Evolutionary conservation across 163 green algal species (phyloP).

Genomic region (Scenedesmus sp.): DNA sequence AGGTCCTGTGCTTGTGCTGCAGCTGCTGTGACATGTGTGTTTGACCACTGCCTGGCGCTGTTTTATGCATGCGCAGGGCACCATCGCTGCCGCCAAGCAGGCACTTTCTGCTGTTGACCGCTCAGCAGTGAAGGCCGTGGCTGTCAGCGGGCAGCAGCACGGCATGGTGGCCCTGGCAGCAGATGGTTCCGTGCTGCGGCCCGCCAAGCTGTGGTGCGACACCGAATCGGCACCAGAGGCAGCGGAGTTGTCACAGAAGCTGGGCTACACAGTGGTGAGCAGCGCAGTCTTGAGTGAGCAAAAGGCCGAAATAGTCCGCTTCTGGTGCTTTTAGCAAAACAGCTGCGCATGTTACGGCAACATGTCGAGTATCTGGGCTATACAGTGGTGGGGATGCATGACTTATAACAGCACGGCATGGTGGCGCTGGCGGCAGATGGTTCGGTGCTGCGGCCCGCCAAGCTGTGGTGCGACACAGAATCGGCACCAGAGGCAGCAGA

Average conservation of each 20-base stretch:
- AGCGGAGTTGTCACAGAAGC: constrained; percentile 73
- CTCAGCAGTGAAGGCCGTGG: constrained; percentile 65
- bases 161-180: constrained; percentile 88
- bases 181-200: constrained; percentile 71
- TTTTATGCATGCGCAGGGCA: constrained; percentile 1
- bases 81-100: constrained; percentile 43
- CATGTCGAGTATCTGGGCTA: too few species aligned
- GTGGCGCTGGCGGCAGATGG: constrained; percentile 80
- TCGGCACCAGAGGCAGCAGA: constrained; percentile 78
- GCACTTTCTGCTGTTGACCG: constrained; percentile 59
- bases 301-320: too few species aligned
- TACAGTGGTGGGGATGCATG: too few species aligned
- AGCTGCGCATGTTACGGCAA: background rate
- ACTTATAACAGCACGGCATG: constrained; percentile 89
- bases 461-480: constrained; percentile 87
- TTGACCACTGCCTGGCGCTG: too few species aligned
- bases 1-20: background rate
- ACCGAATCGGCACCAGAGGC: constrained; percentile 83
- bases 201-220: constrained; percentile 87
- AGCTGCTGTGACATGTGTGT: background rate
- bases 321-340: too few species aligned
- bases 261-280: constrained; percentile 70
- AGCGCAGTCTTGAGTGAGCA: background rate
- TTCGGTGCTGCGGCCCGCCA: constrained; percentile 80
- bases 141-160: constrained; percentile 94